Percentiles rank a stretch among this genome's conserved stretches.
These are phyloP conservation scores for Ophiocordyceps camponoti-floridani DNA, from an alignment of 2,329 filamentous ascomycete species.

Conservation along the genomic window DNA sequence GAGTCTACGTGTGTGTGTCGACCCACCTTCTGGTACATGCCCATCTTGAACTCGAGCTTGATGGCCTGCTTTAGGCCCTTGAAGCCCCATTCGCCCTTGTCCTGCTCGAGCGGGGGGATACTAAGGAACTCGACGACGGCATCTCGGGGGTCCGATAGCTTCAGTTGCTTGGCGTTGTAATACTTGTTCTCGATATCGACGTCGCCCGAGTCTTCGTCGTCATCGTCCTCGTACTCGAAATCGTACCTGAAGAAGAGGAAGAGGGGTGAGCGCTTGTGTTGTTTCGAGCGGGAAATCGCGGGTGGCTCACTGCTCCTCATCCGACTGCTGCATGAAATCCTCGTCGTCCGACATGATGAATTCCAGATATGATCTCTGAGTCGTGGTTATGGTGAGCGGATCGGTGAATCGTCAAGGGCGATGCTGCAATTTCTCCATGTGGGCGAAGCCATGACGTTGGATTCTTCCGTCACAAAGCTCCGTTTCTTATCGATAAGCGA, in stretches of 20 bases:
- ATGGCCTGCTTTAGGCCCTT: conserved; percentile 96
- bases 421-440: not conserved
- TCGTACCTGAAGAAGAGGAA: conserved; percentile 67
- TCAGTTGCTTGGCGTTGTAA: conserved; percentile 98
- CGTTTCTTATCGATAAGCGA: too few species aligned
- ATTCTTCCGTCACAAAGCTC: too few species aligned
- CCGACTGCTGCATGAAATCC: conserved; percentile 30
- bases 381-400: not conserved
- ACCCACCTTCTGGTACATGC: conserved; percentile 61
- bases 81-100: conserved; percentile 98
- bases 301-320: conserved; percentile 23
- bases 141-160: conserved; percentile 67
- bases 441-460: too few species aligned
- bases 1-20: too few species aligned
- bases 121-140: conserved; percentile 87
- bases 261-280: not conserved
- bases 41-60: conserved; percentile 88
- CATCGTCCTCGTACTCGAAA: conserved; percentile 91
- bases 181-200: conserved; percentile 99
- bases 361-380: not conserved
- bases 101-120: conserved; percentile 64
- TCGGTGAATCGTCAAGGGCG: not conserved
- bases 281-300: not conserved
- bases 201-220: conserved; percentile 73
- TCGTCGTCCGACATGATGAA: conserved; percentile 31